Evolutionary conservation across 164 flowering plant species (phyloP), one percentile per base, ranked within the genome.

Genomic region (Vitis amurensis): DNA sequence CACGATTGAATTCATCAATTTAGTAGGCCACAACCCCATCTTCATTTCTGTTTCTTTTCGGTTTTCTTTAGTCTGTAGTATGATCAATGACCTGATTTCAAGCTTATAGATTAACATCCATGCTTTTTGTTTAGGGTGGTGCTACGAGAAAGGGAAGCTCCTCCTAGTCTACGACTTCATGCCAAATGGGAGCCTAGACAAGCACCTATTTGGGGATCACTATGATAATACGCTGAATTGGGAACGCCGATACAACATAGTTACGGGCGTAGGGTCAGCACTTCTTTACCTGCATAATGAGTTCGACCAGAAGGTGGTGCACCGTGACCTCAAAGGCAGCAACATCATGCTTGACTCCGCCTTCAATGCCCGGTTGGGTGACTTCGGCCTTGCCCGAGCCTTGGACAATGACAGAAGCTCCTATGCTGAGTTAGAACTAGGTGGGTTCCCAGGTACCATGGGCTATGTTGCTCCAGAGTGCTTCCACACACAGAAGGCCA

Each of bases 401-500:
- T 11, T 89, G 48, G 92, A 88, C 47, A 77, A 86, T 55, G 90
- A 75, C 50, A 80, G 74, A 59, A 83, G 80, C 64, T 88, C 88
- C 11, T 86, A 88, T 44, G 85, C 84, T 0, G 89, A 86, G 55
- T 73, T 78, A 37, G 75, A 57, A 51, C 59, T 60, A 62, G 69
- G 11, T 14, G 82, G 71, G 0, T 81, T 87, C 8, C 83, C 80
- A 0, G 93, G 93, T 16, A 87, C 93, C 1, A 56, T 81, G 68
- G 93, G 93, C 15, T 89, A 89, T 70, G 81, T 89, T 4, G 94
- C 92, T 5, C 94, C 94, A 0, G 92, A 88, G 68, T 85, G 91
- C 69, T 82, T 88, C 79, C 91, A 80, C 79, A 86, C 88, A 0
- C 89, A 91, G 13, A 87, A 80, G 72, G 91, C 91, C 51, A 88